A percentile compares a stretch with the other conserved stretches of the same genome.
Evolutionary conservation across 306 rosid species (phyloP).

Genomic region (Hylodesmum podocarpum): DNA sequence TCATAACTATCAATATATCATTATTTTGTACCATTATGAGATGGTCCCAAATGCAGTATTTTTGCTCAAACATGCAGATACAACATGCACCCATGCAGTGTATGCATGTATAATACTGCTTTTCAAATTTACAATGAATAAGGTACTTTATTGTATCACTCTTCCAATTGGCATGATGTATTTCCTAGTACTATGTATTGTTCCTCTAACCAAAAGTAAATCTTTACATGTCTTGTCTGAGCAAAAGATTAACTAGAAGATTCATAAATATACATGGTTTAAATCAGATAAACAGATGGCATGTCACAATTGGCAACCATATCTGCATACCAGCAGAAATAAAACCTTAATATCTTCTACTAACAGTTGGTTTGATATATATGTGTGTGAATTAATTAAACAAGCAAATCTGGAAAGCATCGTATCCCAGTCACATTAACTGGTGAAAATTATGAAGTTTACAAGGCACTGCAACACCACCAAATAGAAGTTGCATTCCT

Average conservation of each 20-base stretch:
- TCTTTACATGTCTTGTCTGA: not conserved
- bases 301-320: not conserved
- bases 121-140: not conserved
- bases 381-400: not conserved
- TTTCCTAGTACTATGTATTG: not conserved
- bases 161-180: not conserved
- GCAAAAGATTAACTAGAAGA: not conserved
- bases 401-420: not conserved
- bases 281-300: not conserved
- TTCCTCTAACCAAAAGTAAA: not conserved
- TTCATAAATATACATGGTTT: not conserved
- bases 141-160: not conserved
- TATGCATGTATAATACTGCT: not conserved
- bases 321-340: not conserved
- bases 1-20: constrained; percentile 8
- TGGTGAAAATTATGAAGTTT: not conserved
- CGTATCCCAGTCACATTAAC: not conserved
- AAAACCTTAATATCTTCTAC: not conserved
- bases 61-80: not conserved
- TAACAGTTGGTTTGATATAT: not conserved
- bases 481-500: not conserved
- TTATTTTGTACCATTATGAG: not conserved
- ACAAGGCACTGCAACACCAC: not conserved
- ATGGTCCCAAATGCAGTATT: not conserved
- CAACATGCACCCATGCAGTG: not conserved